Conservation (phyloP, 257 asterid genomes). For the Solanum appendiculatum region DNA sequence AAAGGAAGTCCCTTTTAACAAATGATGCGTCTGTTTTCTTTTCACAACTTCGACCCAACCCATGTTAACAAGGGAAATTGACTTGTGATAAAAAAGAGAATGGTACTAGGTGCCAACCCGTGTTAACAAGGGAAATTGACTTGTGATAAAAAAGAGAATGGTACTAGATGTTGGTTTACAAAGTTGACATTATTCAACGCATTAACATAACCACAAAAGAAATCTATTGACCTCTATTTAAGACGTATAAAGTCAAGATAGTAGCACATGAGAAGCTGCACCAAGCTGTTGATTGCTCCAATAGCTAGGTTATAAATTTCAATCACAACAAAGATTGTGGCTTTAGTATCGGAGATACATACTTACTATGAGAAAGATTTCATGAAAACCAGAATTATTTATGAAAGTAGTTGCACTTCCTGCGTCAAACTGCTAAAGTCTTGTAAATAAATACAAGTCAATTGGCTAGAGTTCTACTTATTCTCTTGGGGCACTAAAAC, state of each 20-base stretch:
- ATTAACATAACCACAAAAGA: not conserved
- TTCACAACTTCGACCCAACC: not conserved
- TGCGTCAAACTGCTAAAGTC: not conserved
- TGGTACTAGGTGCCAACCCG: not conserved
- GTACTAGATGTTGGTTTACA: not conserved
- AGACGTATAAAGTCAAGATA: not conserved
- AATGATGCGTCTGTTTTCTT: not conserved
- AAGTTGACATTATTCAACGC: not conserved
- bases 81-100: not conserved
- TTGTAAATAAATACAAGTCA: not conserved
- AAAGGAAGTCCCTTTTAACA: not conserved
- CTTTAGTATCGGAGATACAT: not conserved
- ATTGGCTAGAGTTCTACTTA: not conserved
- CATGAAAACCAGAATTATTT: not conserved
- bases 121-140: not conserved
- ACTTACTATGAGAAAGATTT: not conserved
- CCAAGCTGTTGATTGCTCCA: not conserved
- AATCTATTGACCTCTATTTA: not conserved
- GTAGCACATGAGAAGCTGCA: not conserved
- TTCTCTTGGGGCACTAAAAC: not conserved
- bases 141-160: not conserved
- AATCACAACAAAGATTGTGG: not conserved
- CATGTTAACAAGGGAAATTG: not conserved
- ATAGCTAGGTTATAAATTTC: not conserved
- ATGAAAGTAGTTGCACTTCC: not conserved